phyloP scores from a whole-genome alignment of 306 rosid genomes.

The Acacia confusa region DNA sequence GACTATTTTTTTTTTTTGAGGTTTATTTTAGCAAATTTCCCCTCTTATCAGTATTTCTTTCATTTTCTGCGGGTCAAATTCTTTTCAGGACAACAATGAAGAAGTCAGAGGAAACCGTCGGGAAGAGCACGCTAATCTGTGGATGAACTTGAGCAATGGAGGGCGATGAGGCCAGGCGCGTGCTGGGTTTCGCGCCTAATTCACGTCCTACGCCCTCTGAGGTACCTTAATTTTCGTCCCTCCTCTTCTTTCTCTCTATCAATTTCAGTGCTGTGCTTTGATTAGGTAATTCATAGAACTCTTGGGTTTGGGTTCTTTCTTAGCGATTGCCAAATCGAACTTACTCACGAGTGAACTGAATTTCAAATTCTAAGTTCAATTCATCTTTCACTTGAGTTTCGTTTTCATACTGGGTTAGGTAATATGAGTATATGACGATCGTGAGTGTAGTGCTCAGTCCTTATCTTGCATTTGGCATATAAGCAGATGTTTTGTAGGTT shows the following conservation, averaged over 20 bases:
- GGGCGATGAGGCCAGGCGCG: conserved; percentile 53
- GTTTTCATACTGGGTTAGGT: background rate
- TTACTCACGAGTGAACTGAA: conserved; percentile 12
- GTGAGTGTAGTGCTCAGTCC: background rate
- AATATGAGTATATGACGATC: background rate
- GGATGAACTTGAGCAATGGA: conserved; percentile 37
- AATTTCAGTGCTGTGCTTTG: background rate
- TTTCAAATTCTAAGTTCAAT: conserved; percentile 11
- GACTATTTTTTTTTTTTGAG: too few species aligned
- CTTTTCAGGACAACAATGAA: background rate
- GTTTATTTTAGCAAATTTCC: too few species aligned
- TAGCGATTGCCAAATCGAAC: conserved; percentile 8
- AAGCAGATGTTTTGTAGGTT: conserved; percentile 16
- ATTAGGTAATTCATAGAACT: background rate
- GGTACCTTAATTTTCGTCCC: conserved; percentile 25
- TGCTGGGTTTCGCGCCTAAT: conserved; percentile 66
- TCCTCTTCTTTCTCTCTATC: background rate
- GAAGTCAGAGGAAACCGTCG: background rate
- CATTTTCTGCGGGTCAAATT: background rate
- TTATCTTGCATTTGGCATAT: background rate
- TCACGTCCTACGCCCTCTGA: conserved; percentile 51
- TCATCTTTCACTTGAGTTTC: background rate
- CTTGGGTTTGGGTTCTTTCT: conserved; percentile 25
- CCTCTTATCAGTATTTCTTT: too few species aligned
- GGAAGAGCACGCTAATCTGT: background rate